These are phyloP conservation scores for Carex myosuroides DNA, from an alignment of 176 grass and related monocot species.

Conservation along the genomic window DNA sequence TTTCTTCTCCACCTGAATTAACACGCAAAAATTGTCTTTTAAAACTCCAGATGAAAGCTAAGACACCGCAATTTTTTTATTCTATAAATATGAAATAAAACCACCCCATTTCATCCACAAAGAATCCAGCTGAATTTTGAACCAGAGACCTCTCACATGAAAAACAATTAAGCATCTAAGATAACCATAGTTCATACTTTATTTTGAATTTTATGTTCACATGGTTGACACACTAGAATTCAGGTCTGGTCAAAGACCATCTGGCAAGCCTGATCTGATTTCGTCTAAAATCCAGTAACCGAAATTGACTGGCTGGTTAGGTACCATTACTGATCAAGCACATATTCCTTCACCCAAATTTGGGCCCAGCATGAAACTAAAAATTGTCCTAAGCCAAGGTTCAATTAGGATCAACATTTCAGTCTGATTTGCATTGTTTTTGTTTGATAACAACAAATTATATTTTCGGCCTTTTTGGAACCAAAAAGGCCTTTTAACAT, in stretches of 20 bases:
- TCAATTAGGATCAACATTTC: background rate
- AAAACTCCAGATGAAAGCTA: too few species aligned
- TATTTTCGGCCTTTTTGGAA: background rate
- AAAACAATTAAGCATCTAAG: too few species aligned
- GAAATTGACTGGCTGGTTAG: background rate
- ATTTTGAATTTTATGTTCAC: background rate
- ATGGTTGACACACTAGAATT: background rate
- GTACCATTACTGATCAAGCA: background rate
- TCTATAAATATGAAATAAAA: too few species aligned
- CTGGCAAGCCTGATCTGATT: background rate
- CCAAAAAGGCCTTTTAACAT: background rate
- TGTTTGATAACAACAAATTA: background rate
- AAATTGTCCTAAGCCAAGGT: background rate
- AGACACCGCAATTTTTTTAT: too few species aligned
- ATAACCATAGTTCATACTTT: background rate
- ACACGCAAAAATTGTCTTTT: background rate
- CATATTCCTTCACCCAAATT: background rate
- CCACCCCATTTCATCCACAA: too few species aligned
- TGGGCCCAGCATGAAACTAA: too few species aligned
- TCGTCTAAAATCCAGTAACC: background rate
- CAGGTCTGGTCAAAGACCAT: background rate
- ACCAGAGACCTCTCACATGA: too few species aligned
- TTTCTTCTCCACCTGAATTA: constrained; percentile 53
- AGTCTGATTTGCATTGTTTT: background rate
- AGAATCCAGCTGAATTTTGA: too few species aligned